Percentiles rank a stretch among this genome's conserved stretches.
Conservation (phyloP, 148 eudicot species). For the Suaeda aralocaspica region DNA sequence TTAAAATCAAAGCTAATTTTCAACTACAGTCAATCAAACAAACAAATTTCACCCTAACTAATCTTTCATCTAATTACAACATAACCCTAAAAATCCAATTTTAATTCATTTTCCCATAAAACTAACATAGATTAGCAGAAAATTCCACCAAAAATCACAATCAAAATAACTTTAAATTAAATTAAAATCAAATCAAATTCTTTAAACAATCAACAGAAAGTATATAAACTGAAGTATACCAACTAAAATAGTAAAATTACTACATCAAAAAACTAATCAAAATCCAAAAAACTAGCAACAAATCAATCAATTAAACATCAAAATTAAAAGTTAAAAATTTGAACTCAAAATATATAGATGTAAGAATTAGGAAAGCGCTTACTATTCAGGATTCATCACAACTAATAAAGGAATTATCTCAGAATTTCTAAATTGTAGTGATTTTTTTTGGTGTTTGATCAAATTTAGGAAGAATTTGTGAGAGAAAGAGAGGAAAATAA, state of each 20-base stretch:
- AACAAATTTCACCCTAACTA: not conserved
- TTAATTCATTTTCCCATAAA: not conserved
- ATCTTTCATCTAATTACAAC: not conserved
- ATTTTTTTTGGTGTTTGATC: too few relatives aligned
- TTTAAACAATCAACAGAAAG: not conserved
- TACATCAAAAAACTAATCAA: not conserved
- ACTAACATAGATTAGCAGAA: not conserved
- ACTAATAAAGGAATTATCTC: not conserved
- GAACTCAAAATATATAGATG: not conserved
- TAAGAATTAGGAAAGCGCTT: not conserved
- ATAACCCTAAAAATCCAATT: not conserved
- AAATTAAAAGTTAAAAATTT: not conserved
- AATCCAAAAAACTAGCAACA: not conserved
- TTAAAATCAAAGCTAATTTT: not conserved
- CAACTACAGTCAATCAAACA: not conserved
- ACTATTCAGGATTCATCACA: constrained; percentile 21
- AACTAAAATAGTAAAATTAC: too few relatives aligned
- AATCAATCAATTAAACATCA: not conserved
- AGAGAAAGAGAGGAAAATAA: too few relatives aligned
- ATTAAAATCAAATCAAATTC: too few relatives aligned
- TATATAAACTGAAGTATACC: not conserved
- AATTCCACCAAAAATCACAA: not conserved
- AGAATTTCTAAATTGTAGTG: not conserved
- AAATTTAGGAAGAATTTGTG: too few relatives aligned
- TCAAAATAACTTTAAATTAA: not conserved